These are phyloP conservation scores for Colletotrichum australisinense DNA, from an alignment of 2,329 filamentous ascomycete genomes.

Conservation along the genomic window DNA sequence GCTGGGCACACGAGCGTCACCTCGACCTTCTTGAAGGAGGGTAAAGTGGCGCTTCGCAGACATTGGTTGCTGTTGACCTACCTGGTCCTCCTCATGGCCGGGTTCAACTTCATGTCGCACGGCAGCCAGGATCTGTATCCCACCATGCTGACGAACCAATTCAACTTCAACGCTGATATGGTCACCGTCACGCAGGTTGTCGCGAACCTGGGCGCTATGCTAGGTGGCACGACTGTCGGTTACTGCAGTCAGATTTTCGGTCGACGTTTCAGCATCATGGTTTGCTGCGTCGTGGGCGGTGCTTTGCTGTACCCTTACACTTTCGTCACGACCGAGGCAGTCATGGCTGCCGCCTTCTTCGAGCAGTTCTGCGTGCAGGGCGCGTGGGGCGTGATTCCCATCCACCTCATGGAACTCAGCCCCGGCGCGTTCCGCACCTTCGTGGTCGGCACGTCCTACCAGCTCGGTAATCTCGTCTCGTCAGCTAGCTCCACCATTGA, in stretches of 20 bases:
- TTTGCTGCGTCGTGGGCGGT: conserved; percentile 73
- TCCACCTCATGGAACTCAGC: conserved; percentile 82
- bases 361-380: conserved; percentile 84
- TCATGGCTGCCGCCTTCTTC: conserved; percentile 88
- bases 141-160: conserved; percentile 69
- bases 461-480: conserved; percentile 80
- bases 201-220: conserved; percentile 77
- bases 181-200: conserved; percentile 79
- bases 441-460: conserved; percentile 79
- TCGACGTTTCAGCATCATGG: conserved; percentile 75
- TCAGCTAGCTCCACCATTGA: conserved; percentile 81
- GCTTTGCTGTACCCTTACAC: conserved; percentile 87
- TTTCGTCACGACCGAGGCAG: conserved; percentile 68
- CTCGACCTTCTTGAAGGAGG: conserved; percentile 78
- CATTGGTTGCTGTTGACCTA: conserved; percentile 87
- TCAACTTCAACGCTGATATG: conserved; percentile 60
- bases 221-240: conserved; percentile 74
- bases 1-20: conserved; percentile 58
- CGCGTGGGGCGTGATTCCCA: conserved; percentile 81
- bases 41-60: conserved; percentile 79
- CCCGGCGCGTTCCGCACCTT: conserved; percentile 80
- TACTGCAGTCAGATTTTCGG: conserved; percentile 78
- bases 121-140: conserved; percentile 75
- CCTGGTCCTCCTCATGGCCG: conserved; percentile 87
- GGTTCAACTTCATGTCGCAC: conserved; percentile 93